phyloP scores from a whole-genome alignment of 345 rosid genomes.

The Ceriops decandra region DNA sequence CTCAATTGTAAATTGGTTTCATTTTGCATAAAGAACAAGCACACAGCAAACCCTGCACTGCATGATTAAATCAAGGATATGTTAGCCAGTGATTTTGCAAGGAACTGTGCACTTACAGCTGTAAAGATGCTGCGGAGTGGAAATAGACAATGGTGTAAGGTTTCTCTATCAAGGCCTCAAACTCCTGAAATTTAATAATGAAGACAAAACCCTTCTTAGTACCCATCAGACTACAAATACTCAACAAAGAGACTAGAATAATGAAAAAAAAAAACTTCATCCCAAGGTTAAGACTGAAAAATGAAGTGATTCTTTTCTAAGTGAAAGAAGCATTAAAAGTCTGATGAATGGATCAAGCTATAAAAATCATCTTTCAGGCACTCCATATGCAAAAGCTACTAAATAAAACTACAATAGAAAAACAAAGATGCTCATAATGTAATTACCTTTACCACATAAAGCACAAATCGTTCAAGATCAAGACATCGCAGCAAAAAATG shows the following conservation, averaged over 20 bases:
- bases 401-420: neutral
- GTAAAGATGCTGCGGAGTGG: conserved; percentile 93
- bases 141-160: conserved; percentile 87
- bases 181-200: conserved; percentile 61
- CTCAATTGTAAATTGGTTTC: neutral
- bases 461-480: conserved; percentile 85
- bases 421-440: conserved; percentile 4
- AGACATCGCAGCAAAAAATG: conserved; percentile 93
- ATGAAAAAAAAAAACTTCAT: neutral
- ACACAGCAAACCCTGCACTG: no score
- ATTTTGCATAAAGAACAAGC: neutral
- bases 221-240: neutral
- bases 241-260: neutral
- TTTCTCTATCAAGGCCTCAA: conserved; percentile 94
- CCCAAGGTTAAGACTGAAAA: neutral
- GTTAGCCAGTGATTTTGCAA: conserved; percentile 2
- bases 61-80: no score
- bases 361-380: neutral
- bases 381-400: conserved; percentile 3
- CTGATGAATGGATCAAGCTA: neutral
- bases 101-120: conserved; percentile 57
- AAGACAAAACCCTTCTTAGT: conserved; percentile 1
- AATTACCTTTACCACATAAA: conserved; percentile 69
- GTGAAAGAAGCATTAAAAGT: neutral
- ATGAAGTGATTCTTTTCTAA: conserved; percentile 3